phyloP scores from a whole-genome alignment of 768 basidiomycete genomes.

The Suillus weaverae region DNA sequence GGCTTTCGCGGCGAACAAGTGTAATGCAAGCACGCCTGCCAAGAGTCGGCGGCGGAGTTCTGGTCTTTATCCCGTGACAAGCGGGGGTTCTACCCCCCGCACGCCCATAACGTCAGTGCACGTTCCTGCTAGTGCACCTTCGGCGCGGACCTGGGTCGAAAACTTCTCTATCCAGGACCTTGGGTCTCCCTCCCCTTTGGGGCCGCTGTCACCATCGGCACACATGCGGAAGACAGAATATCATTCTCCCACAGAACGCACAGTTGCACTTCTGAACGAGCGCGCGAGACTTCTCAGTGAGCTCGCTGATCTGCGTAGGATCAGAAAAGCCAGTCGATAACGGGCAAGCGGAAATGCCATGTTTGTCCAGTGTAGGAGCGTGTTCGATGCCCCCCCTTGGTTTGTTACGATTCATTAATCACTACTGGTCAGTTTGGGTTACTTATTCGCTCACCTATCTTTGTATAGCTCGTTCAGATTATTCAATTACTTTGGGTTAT shows the following conservation, averaged over 20 bases:
- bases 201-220: neutral
- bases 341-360: neutral
- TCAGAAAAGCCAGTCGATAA: constrained; percentile 14
- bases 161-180: neutral
- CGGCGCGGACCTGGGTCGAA: neutral
- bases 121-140: neutral
- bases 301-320: constrained; percentile 46
- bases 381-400: neutral
- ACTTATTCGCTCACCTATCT: too few relatives aligned
- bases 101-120: neutral
- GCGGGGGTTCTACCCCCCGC: constrained; percentile 3
- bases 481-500: neutral
- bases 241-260: constrained; percentile 43
- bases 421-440: neutral
- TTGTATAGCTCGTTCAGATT: neutral
- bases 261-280: constrained; percentile 54
- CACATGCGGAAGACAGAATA: constrained; percentile 19
- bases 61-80: neutral
- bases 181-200: neutral
- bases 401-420: neutral
- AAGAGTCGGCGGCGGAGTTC: constrained; percentile 10
- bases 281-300: constrained; percentile 56
- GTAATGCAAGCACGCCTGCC: constrained; percentile 30
- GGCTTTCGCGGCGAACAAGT: constrained; percentile 42
- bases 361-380: neutral